phyloP scores from a whole-genome alignment of 345 rosid species.

The sweet orange (Citrus sinensis) region DNA sequence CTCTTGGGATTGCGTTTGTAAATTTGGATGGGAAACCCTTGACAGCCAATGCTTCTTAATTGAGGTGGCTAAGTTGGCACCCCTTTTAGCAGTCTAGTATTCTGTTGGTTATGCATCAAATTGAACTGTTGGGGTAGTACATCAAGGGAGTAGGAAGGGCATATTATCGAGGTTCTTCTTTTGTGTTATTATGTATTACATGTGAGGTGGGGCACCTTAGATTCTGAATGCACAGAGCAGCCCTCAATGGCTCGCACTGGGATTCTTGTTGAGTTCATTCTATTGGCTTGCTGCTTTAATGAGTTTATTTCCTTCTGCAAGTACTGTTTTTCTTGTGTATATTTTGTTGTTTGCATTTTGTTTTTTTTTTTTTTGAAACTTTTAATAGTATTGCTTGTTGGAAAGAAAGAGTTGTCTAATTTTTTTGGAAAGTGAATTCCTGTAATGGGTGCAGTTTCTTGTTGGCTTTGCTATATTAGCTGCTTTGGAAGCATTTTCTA shows the following conservation, averaged over 20 bases:
- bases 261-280: neutral
- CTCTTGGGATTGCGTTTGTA: neutral
- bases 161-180: neutral
- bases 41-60: neutral
- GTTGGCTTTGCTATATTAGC: neutral
- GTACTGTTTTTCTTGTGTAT: neutral
- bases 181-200: neutral
- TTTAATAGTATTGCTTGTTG: neutral
- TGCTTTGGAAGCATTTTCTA: neutral
- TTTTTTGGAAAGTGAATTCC: neutral
- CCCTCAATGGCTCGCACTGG: neutral
- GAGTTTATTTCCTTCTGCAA: neutral
- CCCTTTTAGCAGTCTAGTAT: no score
- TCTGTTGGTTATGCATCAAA: no score
- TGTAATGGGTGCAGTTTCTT: neutral
- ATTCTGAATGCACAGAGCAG: neutral
- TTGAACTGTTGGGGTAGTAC: neutral
- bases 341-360: neutral
- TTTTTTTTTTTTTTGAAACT: neutral
- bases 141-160: neutral
- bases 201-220: neutral
- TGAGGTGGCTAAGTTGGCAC: neutral
- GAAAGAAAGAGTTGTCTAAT: neutral
- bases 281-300: neutral
- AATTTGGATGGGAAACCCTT: neutral